phyloP scores from a whole-genome alignment of 106 monocot species.

The Apostasia ramifera region DNA sequence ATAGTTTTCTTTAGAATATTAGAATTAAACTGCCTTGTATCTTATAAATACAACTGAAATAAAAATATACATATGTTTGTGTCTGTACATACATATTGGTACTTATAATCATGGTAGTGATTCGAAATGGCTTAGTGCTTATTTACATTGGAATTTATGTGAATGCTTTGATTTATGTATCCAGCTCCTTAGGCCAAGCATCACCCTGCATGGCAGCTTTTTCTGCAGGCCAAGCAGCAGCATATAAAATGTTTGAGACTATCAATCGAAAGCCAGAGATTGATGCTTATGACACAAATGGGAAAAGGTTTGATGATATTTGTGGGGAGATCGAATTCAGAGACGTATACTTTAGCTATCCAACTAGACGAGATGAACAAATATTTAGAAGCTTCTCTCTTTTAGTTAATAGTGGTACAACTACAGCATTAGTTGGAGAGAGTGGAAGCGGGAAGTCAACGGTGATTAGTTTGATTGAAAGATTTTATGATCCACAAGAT shows the following conservation, averaged over 20 bases:
- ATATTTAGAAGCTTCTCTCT: constrained; percentile 23
- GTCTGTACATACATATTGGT: not conserved
- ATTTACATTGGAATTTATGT: not conserved
- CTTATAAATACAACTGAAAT: too few species aligned
- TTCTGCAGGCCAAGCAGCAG: constrained; percentile 29
- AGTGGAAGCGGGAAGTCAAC: constrained; percentile 26
- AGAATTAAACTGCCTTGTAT: too few species aligned
- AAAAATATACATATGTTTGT: too few species aligned
- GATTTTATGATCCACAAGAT: constrained; percentile 25
- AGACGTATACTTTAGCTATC: constrained; percentile 23
- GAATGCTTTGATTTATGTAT: not conserved
- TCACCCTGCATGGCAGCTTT: constrained; percentile 34
- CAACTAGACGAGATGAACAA: constrained; percentile 21
- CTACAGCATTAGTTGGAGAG: constrained; percentile 5
- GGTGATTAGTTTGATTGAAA: constrained; percentile 18
- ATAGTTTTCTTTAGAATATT: too few species aligned
- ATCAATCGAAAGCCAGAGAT: constrained; percentile 37
- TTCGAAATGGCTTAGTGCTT: not conserved
- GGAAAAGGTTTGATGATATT: constrained; percentile 15
- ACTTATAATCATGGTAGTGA: not conserved
- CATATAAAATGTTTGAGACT: constrained; percentile 25
- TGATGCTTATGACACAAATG: constrained; percentile 26
- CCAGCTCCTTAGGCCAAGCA: constrained; percentile 36
- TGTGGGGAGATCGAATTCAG: not conserved
- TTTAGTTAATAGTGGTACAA: constrained; percentile 10